Conservation (phyloP, 805 yeast species). For the Cyberlindnera nakhonratchasimensis region DNA sequence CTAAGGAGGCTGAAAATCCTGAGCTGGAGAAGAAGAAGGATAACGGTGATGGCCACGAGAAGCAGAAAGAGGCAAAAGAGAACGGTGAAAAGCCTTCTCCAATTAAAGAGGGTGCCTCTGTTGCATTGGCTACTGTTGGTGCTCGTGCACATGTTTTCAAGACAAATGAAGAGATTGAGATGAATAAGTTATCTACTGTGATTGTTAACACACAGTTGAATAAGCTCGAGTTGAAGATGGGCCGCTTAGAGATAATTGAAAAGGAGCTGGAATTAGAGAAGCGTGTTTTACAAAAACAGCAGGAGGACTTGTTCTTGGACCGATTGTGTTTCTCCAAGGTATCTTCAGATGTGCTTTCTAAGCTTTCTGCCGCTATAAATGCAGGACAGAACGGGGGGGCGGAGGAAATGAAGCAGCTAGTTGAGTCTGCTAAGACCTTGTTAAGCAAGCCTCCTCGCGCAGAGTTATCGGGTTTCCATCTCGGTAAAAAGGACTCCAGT, state of each 20-base stretch:
- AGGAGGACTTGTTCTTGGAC: slow-evolving; percentile 64
- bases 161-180: slow-evolving; percentile 74
- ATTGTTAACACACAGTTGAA: slow-evolving; percentile 60
- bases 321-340: slow-evolving; percentile 62
- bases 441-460: slow-evolving; percentile 32
- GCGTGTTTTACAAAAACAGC: slow-evolving; percentile 54
- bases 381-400: slow-evolving; percentile 4
- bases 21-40: too few relatives aligned
- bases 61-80: slow-evolving; percentile 26
- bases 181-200: slow-evolving; percentile 53
- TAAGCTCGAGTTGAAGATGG: slow-evolving; percentile 61
- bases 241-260: slow-evolving; percentile 58
- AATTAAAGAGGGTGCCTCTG: slow-evolving; percentile 18
- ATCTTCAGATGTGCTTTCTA: slow-evolving; percentile 47
- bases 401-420: slow-evolving; percentile 10
- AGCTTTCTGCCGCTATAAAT: slow-evolving; percentile 31
- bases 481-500: slow-evolving; percentile 20
- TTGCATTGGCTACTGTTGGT: slow-evolving; percentile 41
- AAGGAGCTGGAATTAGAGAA: slow-evolving; percentile 63
- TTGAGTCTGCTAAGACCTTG: slow-evolving; percentile 27
- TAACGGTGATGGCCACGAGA: too few relatives aligned
- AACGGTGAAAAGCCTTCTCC: slow-evolving; percentile 40
- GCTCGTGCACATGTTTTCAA: slow-evolving; percentile 79
- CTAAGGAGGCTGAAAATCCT: slow-evolving; percentile 20
- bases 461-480: slow-evolving; percentile 23